These are phyloP conservation scores for Diophrys sp. DNA, from an alignment of 73 alveolate genomes.

Conservation along the genomic window DNA sequence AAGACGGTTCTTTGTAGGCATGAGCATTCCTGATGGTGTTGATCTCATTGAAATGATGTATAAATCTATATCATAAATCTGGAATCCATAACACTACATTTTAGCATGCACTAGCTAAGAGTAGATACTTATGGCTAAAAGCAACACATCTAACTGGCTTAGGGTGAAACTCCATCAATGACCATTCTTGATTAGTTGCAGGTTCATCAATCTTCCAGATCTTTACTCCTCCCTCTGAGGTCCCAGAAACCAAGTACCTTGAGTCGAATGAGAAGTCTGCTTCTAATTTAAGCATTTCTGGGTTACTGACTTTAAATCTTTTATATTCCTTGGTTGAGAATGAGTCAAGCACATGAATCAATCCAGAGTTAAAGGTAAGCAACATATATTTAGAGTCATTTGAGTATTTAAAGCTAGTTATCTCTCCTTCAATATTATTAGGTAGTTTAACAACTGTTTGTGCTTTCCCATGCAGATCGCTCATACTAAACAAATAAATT, in stretches of 20 bases:
- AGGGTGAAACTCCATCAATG: constrained; percentile 55
- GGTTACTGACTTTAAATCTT: constrained; percentile 22
- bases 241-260: constrained; percentile 78
- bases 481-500: no score
- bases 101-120: constrained; percentile 61
- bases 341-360: no score
- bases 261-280: constrained; percentile 83
- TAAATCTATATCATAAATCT: no score
- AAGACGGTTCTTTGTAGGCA: no score
- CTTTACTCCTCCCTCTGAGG: constrained; percentile 67
- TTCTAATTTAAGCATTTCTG: constrained; percentile 22
- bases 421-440: no score
- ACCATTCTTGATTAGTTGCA: constrained; percentile 10
- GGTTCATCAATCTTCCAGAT: constrained; percentile 77
- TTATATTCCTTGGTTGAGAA: no score
- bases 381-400: constrained; percentile 22
- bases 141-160: constrained; percentile 54
- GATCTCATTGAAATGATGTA: constrained; percentile 79
- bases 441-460: no score
- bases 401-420: constrained; percentile 41
- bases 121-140: constrained; percentile 38
- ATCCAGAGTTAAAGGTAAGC: no score
- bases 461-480: no score
- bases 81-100: constrained; percentile 67
- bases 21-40: no score